Base-by-base conservation (phyloP, 768 basidiomycete species). In the Coprinopsis marcescibilis region DNA sequence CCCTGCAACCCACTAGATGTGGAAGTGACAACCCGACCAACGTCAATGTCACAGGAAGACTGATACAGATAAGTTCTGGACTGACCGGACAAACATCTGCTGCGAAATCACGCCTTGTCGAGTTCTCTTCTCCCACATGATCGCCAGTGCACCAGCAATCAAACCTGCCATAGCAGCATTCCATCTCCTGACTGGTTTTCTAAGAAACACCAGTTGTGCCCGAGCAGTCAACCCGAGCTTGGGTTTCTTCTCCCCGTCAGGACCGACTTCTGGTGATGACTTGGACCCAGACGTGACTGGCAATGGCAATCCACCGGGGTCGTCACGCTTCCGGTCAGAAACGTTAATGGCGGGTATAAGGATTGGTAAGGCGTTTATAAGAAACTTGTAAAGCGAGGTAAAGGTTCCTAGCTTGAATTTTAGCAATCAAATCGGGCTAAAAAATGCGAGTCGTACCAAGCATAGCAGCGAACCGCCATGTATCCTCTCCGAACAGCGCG, bases 1-100 rank as follows among this genome's bases (percentile, higher is more conserved):
- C 90, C 93, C 62, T 97, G 94, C 5, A 97, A 69, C 2, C 94
- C 93, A 38, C 92, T 90, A 45, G 24, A 45, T 19, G 35, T 26
- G 26, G 15, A 17, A 40, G 26, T 21, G 32, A 4, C 45, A 43
- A 15, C 44, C 30, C n/a, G n/a, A n/a, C n/a, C n/a, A n/a, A n/a
- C n/a, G n/a, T n/a, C n/a, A n/a, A n/a, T n/a, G n/a, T n/a, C n/a
- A n/a, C n/a, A n/a, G n/a, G 19, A 19, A 19, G 17, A 43, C 5
- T 48, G 35, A 1, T 3, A 32, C 25, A 40, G n/a, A n/a, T 8
- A 12, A 30, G 2, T 8, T 21, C 6, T 6, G 41, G 23, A 67
- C 81, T 41, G 47, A 82, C 89, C 91, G 79, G 43, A 95, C 91
- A 65, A 95, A 89, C 55, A 93, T 60, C 63, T 94, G 92, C 56